Conservation (phyloP, 345 rosid genomes). For the Eucalyptus brandiana region DNA sequence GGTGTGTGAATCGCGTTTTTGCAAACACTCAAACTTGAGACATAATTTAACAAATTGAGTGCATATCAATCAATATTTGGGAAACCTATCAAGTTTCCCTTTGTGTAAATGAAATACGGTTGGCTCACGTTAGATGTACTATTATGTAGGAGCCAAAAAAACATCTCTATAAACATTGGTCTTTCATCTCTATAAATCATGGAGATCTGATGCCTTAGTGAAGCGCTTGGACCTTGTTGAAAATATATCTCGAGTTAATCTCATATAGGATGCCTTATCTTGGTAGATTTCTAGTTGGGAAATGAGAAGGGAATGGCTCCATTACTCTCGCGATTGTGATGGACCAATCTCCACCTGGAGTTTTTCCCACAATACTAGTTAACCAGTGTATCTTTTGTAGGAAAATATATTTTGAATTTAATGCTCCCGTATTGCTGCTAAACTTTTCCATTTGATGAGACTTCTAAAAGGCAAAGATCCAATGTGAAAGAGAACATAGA, state of each 20-base stretch:
- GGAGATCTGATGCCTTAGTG: background rate
- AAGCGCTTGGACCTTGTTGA: background rate
- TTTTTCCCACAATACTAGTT: too few species aligned
- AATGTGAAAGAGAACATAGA: too few species aligned
- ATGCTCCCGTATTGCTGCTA: too few species aligned
- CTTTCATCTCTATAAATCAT: background rate
- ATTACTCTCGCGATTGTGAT: too few species aligned
- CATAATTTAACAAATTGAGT: background rate
- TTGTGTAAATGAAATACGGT: background rate
- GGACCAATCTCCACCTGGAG: too few species aligned
- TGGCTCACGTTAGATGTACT: background rate
- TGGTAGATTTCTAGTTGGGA: background rate
- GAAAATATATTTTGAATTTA: too few species aligned
- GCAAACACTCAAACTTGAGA: too few species aligned
- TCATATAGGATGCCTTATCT: accelerated
- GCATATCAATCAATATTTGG: background rate
- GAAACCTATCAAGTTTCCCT: background rate
- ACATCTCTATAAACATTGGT: background rate
- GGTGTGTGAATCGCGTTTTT: too few species aligned
- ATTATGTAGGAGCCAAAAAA: background rate
- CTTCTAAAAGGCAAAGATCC: too few species aligned
- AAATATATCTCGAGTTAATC: background rate
- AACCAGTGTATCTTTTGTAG: too few species aligned
- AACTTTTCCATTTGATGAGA: too few species aligned
- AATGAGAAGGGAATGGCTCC: too few species aligned